Base-by-base conservation (phyloP, 2,329 filamentous ascomycete species). In the Penicillium sp. region DNA sequence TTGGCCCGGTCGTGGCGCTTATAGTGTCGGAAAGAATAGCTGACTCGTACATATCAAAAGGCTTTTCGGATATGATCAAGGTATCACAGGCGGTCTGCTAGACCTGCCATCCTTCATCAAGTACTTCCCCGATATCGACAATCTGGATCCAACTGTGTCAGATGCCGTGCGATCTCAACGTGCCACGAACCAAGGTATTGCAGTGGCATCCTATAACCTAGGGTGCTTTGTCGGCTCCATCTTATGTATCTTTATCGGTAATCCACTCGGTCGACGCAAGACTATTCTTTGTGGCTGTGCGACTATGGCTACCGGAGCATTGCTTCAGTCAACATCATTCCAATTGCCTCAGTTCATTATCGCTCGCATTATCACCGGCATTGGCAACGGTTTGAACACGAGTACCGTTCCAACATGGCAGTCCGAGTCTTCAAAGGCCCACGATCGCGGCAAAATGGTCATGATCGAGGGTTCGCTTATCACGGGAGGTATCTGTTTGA, bases 311-410 rank as follows among this genome's bases (percentile, higher is more conserved):
- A 62, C 58, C 14, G 66, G 66, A 5, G 66, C 66, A 2, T 38
- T 68, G 5, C 20, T 68, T n/a, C 65, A 67, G 54, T 55, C 54
- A 7, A 68, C 66, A 4, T 42, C 66, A 2, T 66, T 42, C 22
- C 49, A 52, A 3, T 50, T 68, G 1, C 63, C 78, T 0, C 80
- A 82, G 59, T 78, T 82, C 59, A 81, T 82, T 60, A 68, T 82
- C 43, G 81, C 80, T 6, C 73, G 81, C 11, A 76, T 75, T 0
- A 71, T 83, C 37, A 82, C 81, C 3, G 81, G 81, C 20, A 63
- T 82, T 17, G 81, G 81, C 14, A 83, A 82, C 57, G 81, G 81
- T 2, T 79, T 82, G 67, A 83, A 83, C 68, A 82, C 79, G 4
- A 76, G 74, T 22, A 81, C 79, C 0, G 80, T 82, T 37, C 80